Conservation (phyloP, 2,329 filamentous ascomycete species). For the Tolypocladium album region DNA sequence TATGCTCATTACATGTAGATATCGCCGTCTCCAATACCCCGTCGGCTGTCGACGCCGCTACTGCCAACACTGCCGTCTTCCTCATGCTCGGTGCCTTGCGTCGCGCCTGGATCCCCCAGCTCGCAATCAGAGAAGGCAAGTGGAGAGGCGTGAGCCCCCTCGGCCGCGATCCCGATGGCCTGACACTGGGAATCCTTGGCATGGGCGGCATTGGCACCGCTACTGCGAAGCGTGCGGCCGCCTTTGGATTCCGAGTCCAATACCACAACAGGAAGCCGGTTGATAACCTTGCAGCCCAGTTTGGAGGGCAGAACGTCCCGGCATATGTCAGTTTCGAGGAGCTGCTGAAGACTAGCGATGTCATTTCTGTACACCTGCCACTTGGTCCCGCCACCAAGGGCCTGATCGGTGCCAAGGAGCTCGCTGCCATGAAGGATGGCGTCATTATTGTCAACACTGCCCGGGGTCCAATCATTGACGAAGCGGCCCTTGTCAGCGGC, state of each 20-base stretch:
- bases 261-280: conserved; percentile 42
- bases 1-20: background rate
- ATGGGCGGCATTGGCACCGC: conserved; percentile 50
- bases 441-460: conserved; percentile 48
- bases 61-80: conserved; percentile 61
- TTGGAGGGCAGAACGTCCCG: background rate
- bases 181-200: conserved; percentile 47
- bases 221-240: conserved; percentile 33
- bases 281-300: conserved; percentile 30
- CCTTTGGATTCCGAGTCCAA: conserved; percentile 46
- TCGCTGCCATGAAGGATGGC: conserved; percentile 43
- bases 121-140: conserved; percentile 43
- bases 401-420: conserved; percentile 38
- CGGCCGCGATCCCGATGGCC: conserved; percentile 59
- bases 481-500: conserved; percentile 40
- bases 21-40: conserved; percentile 59
- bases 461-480: conserved; percentile 44
- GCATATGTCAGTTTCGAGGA: conserved; percentile 42
- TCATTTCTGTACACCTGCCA: conserved; percentile 42
- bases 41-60: conserved; percentile 56
- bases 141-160: conserved; percentile 41
- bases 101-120: conserved; percentile 51
- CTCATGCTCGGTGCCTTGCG: conserved; percentile 59
- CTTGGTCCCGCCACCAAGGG: conserved; percentile 39
- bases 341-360: conserved; percentile 39